Evolutionary conservation across 176 grass and related monocot genomes (phyloP).

Genomic region (Themeda triandra): DNA sequence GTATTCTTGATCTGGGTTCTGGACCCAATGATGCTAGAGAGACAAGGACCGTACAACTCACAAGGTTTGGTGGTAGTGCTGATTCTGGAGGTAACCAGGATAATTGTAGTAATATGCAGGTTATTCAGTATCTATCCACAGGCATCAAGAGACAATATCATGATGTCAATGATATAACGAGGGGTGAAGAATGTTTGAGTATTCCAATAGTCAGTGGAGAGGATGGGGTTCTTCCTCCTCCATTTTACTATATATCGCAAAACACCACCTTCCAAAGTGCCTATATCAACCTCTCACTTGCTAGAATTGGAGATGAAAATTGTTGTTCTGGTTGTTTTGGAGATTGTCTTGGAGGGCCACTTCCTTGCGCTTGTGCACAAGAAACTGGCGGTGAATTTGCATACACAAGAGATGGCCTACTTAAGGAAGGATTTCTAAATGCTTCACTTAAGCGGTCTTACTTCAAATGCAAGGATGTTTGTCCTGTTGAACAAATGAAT

Average conservation of each 20-base stretch:
- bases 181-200: conserved; percentile 65
- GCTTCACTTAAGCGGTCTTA: conserved; percentile 35
- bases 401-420: conserved; percentile 59
- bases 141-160: conserved; percentile 28
- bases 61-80: conserved; percentile 8
- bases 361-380: conserved; percentile 72
- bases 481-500: conserved; percentile 59
- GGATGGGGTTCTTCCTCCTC: conserved; percentile 50
- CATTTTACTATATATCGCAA: conserved; percentile 69
- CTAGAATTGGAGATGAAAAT: conserved; percentile 82
- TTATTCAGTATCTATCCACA: conserved; percentile 18
- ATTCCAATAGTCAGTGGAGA: conserved; percentile 52
- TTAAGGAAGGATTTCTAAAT: conserved; percentile 62
- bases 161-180: conserved; percentile 76
- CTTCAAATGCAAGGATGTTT: conserved; percentile 51
- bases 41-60: conserved; percentile 18
- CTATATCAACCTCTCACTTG: conserved; percentile 64
- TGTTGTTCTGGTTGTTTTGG: conserved; percentile 71
- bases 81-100: conserved; percentile 18
- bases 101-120: conserved; percentile 28
- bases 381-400: conserved; percentile 82
- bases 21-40: conserved; percentile 37
- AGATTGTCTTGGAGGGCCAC: conserved; percentile 57
- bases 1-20: conserved; percentile 56
- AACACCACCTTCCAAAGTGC: conserved; percentile 68